phyloP scores from a whole-genome alignment of 1,139 yeast genomes.

The Kurtzmaniella quercitrusa region DNA sequence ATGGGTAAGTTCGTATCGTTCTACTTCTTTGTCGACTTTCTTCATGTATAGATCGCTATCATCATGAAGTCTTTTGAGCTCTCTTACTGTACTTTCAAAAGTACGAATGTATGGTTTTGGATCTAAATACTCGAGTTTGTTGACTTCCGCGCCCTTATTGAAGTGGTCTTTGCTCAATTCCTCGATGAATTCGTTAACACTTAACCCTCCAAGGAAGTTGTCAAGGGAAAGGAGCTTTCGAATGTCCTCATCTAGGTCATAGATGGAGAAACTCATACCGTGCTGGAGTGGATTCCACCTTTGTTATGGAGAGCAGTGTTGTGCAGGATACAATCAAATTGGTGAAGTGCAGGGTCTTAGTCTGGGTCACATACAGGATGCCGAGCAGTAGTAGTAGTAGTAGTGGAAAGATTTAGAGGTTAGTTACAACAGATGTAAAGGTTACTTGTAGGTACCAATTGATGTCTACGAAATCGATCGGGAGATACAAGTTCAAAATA shows the following conservation, averaged over 20 bases:
- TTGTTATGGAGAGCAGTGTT: not conserved
- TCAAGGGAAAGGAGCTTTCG: constrained; percentile 63
- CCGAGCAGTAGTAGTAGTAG: no score
- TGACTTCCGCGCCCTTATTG: constrained; percentile 51
- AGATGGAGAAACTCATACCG: constrained; percentile 40
- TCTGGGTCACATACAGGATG: no score
- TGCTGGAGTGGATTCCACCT: not conserved
- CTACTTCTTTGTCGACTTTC: constrained; percentile 52
- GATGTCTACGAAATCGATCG: no score
- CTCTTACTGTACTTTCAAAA: constrained; percentile 79
- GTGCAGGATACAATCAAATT: not conserved
- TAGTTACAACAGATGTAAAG: no score
- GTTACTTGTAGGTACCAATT: no score
- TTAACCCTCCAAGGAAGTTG: constrained; percentile 64
- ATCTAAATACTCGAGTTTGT: constrained; percentile 58
- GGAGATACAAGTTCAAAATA: no score
- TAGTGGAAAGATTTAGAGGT: no score
- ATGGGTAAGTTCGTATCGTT: constrained; percentile 62
- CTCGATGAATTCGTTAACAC: constrained; percentile 81
- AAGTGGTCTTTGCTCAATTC: constrained; percentile 71
- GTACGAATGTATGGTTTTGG: constrained; percentile 95
- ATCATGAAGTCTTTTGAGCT: constrained; percentile 54
- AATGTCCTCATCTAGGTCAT: constrained; percentile 67
- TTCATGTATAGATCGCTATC: constrained; percentile 50
- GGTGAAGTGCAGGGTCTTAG: no score